Evolutionary conservation across 176 grass and related monocot species (phyloP).

Genomic region (Thinopyrum elongatum): DNA sequence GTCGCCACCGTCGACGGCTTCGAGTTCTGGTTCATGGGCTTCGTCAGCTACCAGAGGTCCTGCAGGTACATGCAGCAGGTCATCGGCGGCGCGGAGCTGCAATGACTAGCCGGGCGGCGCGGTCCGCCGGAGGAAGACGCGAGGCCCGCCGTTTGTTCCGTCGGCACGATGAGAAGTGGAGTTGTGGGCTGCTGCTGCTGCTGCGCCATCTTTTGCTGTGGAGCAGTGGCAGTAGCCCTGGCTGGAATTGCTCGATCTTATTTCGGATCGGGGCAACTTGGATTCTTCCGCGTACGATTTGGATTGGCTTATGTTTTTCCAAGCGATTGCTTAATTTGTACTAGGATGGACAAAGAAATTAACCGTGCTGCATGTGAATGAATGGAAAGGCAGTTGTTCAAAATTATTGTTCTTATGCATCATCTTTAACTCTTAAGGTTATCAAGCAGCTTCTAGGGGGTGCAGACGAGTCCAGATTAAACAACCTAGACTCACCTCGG

Average conservation of each 20-base stretch:
- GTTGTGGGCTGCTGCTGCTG: conserved; percentile 17
- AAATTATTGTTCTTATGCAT: neutral
- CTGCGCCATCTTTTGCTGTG: conserved; percentile 30
- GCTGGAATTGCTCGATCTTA: conserved; percentile 24
- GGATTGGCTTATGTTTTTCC: conserved; percentile 21
- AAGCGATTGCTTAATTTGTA: conserved; percentile 18
- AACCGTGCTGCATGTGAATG: conserved; percentile 12
- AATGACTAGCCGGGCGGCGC: conserved; percentile 14
- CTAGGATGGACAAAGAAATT: conserved; percentile 29
- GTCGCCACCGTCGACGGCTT: conserved; percentile 69
- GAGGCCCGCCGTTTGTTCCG: neutral
- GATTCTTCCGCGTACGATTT: conserved; percentile 63
- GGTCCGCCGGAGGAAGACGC: neutral
- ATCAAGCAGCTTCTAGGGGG: too few relatives aligned
- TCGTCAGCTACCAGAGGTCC: conserved; percentile 61
- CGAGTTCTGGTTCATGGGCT: conserved; percentile 94
- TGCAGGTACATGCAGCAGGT: conserved; percentile 59
- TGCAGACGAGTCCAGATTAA: too few relatives aligned
- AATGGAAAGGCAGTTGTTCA: neutral
- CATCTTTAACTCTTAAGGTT: too few relatives aligned
- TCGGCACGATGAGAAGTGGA: conserved; percentile 55
- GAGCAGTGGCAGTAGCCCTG: neutral
- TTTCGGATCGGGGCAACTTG: conserved; percentile 20
- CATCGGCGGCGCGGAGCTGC: conserved; percentile 22
- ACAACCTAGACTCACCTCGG: too few relatives aligned